These are phyloP conservation scores for Umbilicaria muhlenbergii DNA, from an alignment of 495 filamentous ascomycete species.

Conservation along the genomic window DNA sequence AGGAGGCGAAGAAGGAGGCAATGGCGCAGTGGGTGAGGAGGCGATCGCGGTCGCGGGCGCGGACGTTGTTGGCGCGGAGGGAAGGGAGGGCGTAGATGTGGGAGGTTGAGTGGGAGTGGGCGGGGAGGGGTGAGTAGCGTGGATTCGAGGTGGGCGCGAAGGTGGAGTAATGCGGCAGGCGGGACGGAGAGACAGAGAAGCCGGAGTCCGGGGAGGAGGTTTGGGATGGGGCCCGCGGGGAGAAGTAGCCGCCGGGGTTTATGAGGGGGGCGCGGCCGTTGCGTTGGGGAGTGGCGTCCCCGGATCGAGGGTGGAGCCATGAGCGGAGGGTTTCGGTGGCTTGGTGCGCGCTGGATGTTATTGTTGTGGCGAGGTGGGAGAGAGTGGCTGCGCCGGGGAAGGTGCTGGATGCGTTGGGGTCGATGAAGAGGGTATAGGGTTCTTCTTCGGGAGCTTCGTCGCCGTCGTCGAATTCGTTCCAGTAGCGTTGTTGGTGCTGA, in stretches of 20 bases:
- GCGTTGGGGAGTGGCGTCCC: neutral
- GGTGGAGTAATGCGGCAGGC: constrained; percentile 17
- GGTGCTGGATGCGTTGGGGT: constrained; percentile 29
- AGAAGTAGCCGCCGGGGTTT: too few relatives aligned
- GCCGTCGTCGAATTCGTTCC: constrained; percentile 52
- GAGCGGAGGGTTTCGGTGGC: neutral
- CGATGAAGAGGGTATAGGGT: constrained; percentile 38
- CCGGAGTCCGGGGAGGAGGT: constrained; percentile 1
- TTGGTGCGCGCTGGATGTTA: neutral
- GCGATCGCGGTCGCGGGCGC: constrained; percentile 23
- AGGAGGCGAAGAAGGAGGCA: constrained; percentile 27
- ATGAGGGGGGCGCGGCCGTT: too few relatives aligned
- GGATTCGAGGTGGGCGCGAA: neutral
- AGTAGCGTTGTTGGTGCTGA: constrained; percentile 27
- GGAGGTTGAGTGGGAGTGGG: constrained; percentile 15
- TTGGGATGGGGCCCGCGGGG: too few relatives aligned
- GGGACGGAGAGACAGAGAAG: constrained; percentile 20
- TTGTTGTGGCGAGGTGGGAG: constrained; percentile 4
- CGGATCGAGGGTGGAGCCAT: neutral
- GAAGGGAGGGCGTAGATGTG: constrained; percentile 5
- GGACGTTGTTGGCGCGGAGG: too few relatives aligned
- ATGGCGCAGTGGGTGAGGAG: constrained; percentile 29
- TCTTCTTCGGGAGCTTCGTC: constrained; percentile 34
- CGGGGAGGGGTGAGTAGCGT: constrained; percentile 29
- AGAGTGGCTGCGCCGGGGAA: constrained; percentile 34